Evolutionary conservation across 495 filamentous ascomycete species (phyloP).

Genomic region (Aspergillus bertholletiae): DNA sequence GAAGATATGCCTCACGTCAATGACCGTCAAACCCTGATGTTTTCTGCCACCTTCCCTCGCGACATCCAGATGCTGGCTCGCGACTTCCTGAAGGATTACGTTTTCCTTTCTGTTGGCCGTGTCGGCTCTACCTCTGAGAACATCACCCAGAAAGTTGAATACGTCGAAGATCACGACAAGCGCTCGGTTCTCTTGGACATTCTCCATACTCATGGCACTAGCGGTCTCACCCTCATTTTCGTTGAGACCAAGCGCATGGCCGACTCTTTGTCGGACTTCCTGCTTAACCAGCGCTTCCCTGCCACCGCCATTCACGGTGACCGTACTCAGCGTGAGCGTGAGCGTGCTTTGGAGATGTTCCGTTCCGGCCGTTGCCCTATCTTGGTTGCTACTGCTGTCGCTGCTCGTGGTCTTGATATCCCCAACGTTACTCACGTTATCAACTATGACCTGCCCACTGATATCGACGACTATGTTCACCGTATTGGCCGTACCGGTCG

Average conservation of each 20-base stretch:
- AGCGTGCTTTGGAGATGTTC: constrained; percentile 96
- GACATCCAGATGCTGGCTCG: constrained; percentile 98
- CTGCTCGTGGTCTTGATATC: constrained; percentile 93
- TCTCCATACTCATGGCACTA: constrained; percentile 84
- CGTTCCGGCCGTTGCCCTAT: constrained; percentile 93
- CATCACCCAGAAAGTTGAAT: constrained; percentile 98
- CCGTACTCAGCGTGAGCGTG: constrained; percentile 97
- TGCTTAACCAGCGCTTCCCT: constrained; percentile 96
- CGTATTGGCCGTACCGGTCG: constrained; percentile 99
- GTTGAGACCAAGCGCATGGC: constrained; percentile 99
- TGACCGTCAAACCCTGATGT: constrained; percentile 96
- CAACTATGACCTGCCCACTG: constrained; percentile 98
- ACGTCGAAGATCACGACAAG: constrained; percentile 96
- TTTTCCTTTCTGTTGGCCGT: constrained; percentile 97
- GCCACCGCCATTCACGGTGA: constrained; percentile 99
- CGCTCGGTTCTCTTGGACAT: constrained; percentile 96
- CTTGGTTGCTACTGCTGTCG: constrained; percentile 93
- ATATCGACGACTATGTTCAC: constrained; percentile 99
- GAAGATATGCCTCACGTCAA: constrained; percentile 92
- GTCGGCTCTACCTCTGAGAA: constrained; percentile 99
- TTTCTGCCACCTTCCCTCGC: constrained; percentile 96
- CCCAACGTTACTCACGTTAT: constrained; percentile 98
- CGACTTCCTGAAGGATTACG: constrained; percentile 97
- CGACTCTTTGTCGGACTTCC: constrained; percentile 92
- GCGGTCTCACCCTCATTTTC: constrained; percentile 90